Conservation (phyloP, 192 early-diverging fungal species). For the Chytriomyces sp. region DNA sequence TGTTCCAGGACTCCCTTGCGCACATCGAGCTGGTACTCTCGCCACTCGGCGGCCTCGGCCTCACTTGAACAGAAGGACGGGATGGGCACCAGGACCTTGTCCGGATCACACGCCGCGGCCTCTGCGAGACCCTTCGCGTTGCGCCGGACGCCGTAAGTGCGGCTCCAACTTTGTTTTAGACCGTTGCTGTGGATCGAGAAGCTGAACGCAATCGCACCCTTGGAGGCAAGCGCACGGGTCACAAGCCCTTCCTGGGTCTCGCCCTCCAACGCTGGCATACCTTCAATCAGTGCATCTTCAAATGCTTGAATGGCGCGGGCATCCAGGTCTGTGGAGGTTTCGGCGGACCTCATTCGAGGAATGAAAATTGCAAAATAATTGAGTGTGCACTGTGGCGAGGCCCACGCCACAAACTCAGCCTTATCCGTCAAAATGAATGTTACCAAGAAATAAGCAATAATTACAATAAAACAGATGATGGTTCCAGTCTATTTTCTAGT, state of each 20-base stretch:
- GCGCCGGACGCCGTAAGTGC: neutral
- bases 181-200: neutral
- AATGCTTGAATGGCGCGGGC: conserved; percentile 4
- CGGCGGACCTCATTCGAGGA: no score
- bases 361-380: no score
- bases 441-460: no score
- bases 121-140: neutral
- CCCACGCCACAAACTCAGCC: no score
- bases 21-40: neutral
- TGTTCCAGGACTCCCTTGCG: neutral
- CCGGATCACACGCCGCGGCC: neutral
- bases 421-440: no score
- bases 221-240: neutral
- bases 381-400: no score
- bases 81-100: neutral
- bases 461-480: no score
- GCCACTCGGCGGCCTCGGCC: neutral
- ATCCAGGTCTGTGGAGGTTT: no score
- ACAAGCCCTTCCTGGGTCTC: neutral
- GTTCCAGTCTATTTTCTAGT: no score
- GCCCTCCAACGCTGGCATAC: neutral
- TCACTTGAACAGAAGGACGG: neutral
- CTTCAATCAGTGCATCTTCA: conserved; percentile 2
- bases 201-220: neutral
- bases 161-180: neutral